Evolutionary conservation across 2,329 filamentous ascomycete genomes (phyloP).

Genomic region (Nannizziopsis arthrosporioides): DNA sequence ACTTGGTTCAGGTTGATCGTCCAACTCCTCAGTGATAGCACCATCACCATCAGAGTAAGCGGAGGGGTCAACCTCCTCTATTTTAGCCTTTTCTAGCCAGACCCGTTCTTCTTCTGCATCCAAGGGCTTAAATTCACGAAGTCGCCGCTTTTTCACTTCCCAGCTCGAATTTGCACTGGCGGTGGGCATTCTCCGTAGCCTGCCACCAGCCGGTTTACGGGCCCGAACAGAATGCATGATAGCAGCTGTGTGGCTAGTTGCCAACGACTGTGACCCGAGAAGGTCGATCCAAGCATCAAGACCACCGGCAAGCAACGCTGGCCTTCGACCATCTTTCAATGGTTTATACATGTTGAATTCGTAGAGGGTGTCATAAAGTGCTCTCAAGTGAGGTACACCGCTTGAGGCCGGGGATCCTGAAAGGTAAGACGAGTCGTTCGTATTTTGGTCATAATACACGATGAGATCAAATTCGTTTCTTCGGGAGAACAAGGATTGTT

Average conservation of each 20-base stretch:
- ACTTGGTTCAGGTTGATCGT: slow-evolving; percentile 33
- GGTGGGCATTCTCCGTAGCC: slow-evolving; percentile 42
- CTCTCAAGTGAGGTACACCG: slow-evolving; percentile 49
- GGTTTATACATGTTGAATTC: slow-evolving; percentile 74
- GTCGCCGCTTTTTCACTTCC: slow-evolving; percentile 44
- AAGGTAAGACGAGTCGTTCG: slow-evolving; percentile 48
- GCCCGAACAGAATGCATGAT: slow-evolving; percentile 36
- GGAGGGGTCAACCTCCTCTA: slow-evolving; percentile 46
- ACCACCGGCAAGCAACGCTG: slow-evolving; percentile 70
- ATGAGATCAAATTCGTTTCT: slow-evolving; percentile 70
- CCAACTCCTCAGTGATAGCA: slow-evolving; percentile 31
- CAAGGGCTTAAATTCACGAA: slow-evolving; percentile 56
- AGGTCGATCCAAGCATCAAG: slow-evolving; percentile 76
- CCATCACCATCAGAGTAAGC: slow-evolving; percentile 32
- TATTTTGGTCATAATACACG: slow-evolving; percentile 74
- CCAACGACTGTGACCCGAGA: slow-evolving; percentile 58
- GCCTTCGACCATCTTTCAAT: slow-evolving; percentile 51
- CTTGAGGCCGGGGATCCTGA: slow-evolving; percentile 36
- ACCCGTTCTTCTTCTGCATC: slow-evolving; percentile 67
- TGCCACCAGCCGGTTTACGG: slow-evolving; percentile 23
- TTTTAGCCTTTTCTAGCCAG: slow-evolving; percentile 66
- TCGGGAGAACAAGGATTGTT: slow-evolving; percentile 62
- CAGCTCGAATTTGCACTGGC: slow-evolving; percentile 41
- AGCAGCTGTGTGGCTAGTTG: slow-evolving; percentile 45
- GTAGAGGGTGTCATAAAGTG: slow-evolving; percentile 65